These are phyloP conservation scores for Cardamine occulta DNA, from an alignment of 345 rosid genomes.

Conservation along the genomic window DNA sequence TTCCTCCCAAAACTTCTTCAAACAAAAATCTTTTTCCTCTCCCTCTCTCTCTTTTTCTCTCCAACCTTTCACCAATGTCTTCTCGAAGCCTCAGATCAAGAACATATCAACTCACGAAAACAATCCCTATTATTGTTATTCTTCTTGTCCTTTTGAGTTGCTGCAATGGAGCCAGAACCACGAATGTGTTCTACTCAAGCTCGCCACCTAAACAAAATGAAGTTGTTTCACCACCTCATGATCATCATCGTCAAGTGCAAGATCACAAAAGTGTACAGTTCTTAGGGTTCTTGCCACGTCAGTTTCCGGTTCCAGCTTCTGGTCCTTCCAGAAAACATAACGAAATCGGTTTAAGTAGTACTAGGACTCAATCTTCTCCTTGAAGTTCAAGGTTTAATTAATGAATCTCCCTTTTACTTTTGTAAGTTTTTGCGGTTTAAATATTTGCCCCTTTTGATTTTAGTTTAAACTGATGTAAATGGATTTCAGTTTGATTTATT, in stretches of 20 bases:
- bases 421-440: constrained; percentile 9
- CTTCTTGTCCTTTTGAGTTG: constrained; percentile 16
- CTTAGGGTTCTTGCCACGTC: constrained; percentile 73
- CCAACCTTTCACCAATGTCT: constrained; percentile 28
- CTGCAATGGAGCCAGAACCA: constrained; percentile 44
- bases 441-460: constrained; percentile 4
- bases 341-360: constrained; percentile 63
- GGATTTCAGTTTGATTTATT: constrained; percentile 19
- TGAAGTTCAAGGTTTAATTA: constrained; percentile 17
- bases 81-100: constrained; percentile 27
- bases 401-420: constrained; percentile 8
- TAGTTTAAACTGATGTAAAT: constrained; percentile 30
- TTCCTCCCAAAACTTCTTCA: constrained; percentile 21
- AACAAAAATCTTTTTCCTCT: constrained; percentile 4
- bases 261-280: constrained; percentile 52
- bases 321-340: constrained; percentile 97
- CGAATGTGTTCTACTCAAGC: constrained; percentile 29
- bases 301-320: constrained; percentile 76
- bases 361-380: constrained; percentile 34
- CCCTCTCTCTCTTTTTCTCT: constrained; percentile 15
- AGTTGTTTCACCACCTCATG: constrained; percentile 35
- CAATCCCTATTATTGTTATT: constrained; percentile 1
- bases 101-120: constrained; percentile 23
- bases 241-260: constrained; percentile 19
- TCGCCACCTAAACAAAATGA: constrained; percentile 33